Base-by-base conservation (phyloP, 2,329 filamentous ascomycete genomes). In the Laburnicola sp. region DNA sequence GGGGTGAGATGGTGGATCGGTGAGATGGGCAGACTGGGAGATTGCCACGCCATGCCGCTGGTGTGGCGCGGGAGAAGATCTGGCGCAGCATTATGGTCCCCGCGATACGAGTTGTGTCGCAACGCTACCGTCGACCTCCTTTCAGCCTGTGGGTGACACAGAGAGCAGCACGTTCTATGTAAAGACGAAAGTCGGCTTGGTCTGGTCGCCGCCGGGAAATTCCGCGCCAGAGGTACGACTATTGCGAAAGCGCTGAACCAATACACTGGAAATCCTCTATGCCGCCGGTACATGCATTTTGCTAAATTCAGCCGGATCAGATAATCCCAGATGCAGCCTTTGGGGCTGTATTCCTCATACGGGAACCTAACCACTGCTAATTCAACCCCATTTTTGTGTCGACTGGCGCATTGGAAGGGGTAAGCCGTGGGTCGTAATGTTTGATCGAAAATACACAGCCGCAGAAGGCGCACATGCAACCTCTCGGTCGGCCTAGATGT, bases 81-180 rank as follows among this genome's bases (percentile, higher is more conserved):
- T 45, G 43, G 32, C 34, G 34, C n/a, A 37, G 43, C 26, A 30
- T 22, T 3, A 16, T 38, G 43, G 38, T 38, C 43, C 25, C 23
- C 43, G 34, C 34, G n/a, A 45, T 45, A 45, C 43, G 43, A 38
- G 32, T 22, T 9, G 16, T 45, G 43, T 34, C 34, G 34, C 11
- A 11, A 10, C 25, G 26, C 21, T 38, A 22, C 23, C n/a, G 4
- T 25, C 26, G 11, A 2, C 8, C 9, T 26, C 43, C 38, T 23
- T 8, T 3, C 38, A 31, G 25, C 26, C 26, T 36, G 11, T 36
- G 4, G 23, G 2, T 9, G 10, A 27, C 2, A n/a, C n/a, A 28
- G 21, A 4, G 21, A 36, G 10, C 10, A 36, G 42, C 42, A 36
- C 32, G 23, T 36, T 43, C n/a, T 22, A 16, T n/a, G n/a, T n/a